Evolutionary conservation across 176 grass and related monocot genomes (phyloP).

Genomic region (Oryza brachyantha): DNA sequence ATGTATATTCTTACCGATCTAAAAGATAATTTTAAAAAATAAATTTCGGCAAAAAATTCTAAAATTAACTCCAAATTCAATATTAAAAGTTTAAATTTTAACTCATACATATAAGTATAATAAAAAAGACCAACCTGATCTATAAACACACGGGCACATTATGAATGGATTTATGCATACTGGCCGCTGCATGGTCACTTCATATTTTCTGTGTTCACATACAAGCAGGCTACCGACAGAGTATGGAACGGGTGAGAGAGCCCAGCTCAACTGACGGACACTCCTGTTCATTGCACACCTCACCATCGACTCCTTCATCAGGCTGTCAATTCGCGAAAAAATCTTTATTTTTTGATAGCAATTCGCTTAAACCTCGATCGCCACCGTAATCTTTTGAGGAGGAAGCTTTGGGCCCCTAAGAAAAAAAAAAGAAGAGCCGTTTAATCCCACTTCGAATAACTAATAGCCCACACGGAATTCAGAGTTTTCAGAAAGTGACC

Average conservation of each 20-base stretch:
- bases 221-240: conserved; percentile 3
- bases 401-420: background rate
- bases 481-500: background rate
- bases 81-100: too few species aligned
- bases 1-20: too few species aligned
- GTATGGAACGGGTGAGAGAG: background rate
- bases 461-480: background rate
- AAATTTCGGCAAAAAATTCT: too few species aligned
- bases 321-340: too few species aligned
- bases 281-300: background rate
- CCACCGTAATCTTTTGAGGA: conserved; percentile 5
- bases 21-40: too few species aligned
- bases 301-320: background rate
- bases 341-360: too few species aligned
- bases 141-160: background rate
- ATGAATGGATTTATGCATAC: background rate
- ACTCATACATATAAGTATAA: too few species aligned
- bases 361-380: background rate
- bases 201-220: background rate
- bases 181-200: background rate
- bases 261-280: background rate
- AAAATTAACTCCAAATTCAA: too few species aligned
- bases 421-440: background rate
- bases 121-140: background rate
- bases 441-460: conserved; percentile 10